These are phyloP conservation scores for Cladosporium colombiae DNA, from an alignment of 2,329 filamentous ascomycete species.

Conservation along the genomic window DNA sequence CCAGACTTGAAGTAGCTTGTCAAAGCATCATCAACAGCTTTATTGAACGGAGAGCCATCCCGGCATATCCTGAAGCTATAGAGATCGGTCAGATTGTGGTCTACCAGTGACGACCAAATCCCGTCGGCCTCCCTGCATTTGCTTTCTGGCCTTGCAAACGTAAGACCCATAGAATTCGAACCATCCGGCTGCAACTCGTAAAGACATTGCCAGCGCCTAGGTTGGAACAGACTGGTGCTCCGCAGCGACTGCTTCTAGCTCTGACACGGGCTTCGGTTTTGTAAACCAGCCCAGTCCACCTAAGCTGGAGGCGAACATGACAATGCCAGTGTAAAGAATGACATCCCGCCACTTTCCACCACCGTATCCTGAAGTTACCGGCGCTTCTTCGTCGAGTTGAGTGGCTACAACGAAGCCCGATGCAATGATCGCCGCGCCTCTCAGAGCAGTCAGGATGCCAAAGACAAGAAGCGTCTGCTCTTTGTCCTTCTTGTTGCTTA, in stretches of 20 bases:
- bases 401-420: background rate
- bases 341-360: background rate
- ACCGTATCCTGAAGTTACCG: background rate
- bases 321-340: background rate
- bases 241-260: background rate
- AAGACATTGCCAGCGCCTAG: no score
- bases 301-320: background rate
- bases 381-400: background rate
- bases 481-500: background rate
- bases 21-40: no score
- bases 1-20: no score
- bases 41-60: no score
- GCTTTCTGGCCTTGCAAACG: no score
- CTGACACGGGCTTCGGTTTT: background rate
- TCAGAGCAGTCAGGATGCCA: background rate
- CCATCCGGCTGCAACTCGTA: no score
- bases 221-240: no score
- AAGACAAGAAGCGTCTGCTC: background rate
- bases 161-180: no score
- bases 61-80: no score
- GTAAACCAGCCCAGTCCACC: background rate
- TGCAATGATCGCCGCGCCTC: background rate
- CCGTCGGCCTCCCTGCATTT: no score
- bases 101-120: no score
- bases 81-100: no score